These are phyloP conservation scores for Malassezia obtusa DNA, from an alignment of 1,284 basidiomycete species.

Conservation along the genomic window DNA sequence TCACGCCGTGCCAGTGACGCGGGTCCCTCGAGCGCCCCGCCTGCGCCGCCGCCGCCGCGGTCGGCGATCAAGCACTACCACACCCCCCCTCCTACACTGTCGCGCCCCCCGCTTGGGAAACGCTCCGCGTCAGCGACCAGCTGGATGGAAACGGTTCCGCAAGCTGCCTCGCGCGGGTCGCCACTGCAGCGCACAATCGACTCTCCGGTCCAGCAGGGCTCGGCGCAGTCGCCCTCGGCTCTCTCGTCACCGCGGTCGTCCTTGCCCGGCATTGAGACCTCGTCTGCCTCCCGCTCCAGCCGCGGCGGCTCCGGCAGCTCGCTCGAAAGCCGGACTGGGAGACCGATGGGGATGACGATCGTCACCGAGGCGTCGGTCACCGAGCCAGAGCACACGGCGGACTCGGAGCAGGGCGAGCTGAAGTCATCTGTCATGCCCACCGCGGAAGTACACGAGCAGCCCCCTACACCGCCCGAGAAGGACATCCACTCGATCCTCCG, in stretches of 20 bases:
- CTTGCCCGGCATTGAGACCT: not conserved
- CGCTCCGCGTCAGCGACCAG: constrained; percentile 4
- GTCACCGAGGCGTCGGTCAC: too few species aligned
- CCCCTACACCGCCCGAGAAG: constrained; percentile 1
- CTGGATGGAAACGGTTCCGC: not conserved
- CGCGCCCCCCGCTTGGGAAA: not conserved
- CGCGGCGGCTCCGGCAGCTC: not conserved
- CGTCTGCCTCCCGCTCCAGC: not conserved
- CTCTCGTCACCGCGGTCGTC: not conserved
- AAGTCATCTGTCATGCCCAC: not conserved
- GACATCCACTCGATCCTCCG: not conserved
- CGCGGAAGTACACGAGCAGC: not conserved
- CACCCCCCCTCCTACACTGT: not conserved
- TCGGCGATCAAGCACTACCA: not conserved
- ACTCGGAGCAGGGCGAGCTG: too few species aligned
- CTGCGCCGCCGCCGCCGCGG: not conserved
- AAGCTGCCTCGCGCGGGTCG: not conserved
- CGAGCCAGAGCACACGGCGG: too few species aligned
- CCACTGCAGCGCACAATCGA: not conserved
- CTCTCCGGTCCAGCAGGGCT: not conserved
- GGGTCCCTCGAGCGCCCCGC: not conserved
- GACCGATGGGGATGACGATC: too few species aligned
- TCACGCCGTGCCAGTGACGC: not conserved
- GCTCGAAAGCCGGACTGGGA: too few species aligned
- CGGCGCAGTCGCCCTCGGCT: not conserved